Evolutionary conservation across 2,329 filamentous ascomycete species (phyloP).

Genomic region (Scopulariopsis brevicaulis): DNA sequence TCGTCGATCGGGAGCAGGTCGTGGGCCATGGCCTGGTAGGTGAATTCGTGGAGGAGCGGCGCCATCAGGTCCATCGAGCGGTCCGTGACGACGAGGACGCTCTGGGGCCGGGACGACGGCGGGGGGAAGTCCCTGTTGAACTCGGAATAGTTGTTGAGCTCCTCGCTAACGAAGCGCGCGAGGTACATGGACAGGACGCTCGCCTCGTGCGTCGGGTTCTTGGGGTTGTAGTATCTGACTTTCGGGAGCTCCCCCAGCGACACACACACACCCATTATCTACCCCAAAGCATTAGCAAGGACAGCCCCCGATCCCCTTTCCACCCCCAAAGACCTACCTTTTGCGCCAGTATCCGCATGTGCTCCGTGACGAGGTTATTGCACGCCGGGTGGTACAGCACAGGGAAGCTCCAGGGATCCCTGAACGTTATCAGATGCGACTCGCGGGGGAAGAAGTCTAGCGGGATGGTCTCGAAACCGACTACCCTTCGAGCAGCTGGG

Average conservation of each 20-base stretch:
- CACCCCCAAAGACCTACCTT: constrained; percentile 48
- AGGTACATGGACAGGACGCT: constrained; percentile 78
- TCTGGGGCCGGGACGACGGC: constrained; percentile 63
- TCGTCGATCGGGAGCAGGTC: constrained; percentile 85
- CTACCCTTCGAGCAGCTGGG: constrained; percentile 58
- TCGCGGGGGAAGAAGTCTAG: constrained; percentile 87
- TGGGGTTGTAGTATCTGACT: constrained; percentile 81
- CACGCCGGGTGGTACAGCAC: constrained; percentile 84
- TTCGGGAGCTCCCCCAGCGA: constrained; percentile 88
- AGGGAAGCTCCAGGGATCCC: constrained; percentile 93
- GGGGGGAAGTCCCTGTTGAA: constrained; percentile 79
- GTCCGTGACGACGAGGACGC: constrained; percentile 78
- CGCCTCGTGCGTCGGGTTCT: constrained; percentile 69
- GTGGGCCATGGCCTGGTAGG: constrained; percentile 96
- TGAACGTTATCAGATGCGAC: constrained; percentile 81
- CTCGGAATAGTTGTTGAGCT: constrained; percentile 80
- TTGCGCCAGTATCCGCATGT: constrained; percentile 77
- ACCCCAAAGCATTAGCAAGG: not conserved
- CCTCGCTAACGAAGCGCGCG: constrained; percentile 81
- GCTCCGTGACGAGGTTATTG: constrained; percentile 69
- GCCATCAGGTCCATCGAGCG: constrained; percentile 86
- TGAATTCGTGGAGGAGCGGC: constrained; percentile 89
- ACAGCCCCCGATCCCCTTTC: not conserved
- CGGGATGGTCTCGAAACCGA: constrained; percentile 71
- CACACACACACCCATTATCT: constrained; percentile 82